Conservation (phyloP, 345 rosid genomes). For the Acer negundo region DNA sequence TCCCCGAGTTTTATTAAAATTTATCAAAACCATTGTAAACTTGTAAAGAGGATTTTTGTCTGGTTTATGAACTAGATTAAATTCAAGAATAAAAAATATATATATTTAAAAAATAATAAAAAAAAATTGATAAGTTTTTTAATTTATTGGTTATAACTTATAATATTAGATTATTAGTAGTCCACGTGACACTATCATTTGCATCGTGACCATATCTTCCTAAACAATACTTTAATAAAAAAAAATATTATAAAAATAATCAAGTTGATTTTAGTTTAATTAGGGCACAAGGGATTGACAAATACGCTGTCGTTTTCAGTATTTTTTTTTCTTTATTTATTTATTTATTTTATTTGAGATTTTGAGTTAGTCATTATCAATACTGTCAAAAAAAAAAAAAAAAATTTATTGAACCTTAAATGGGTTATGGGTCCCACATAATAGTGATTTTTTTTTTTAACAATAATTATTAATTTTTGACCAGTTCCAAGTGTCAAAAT, state of each 20-base stretch:
- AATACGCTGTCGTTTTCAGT: not conserved
- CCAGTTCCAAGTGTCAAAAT: not conserved
- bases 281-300: not conserved
- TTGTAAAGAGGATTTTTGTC: not conserved
- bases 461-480: not conserved
- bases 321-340: too few species aligned
- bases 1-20: too few species aligned
- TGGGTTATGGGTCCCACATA: not conserved
- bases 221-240: not conserved
- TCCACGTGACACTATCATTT: slow-evolving; percentile 17
- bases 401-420: not conserved
- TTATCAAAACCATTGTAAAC: not conserved
- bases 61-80: not conserved
- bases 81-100: too few species aligned
- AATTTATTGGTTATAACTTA: not conserved
- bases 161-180: not conserved
- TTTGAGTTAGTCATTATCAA: not conserved
- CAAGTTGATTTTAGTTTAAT: slow-evolving; percentile 8
- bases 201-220: not conserved
- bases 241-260: not conserved
- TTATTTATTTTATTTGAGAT: not conserved
- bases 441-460: not conserved
- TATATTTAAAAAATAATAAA: too few species aligned
- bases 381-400: too few species aligned
- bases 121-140: not conserved